These are phyloP conservation scores for Sordariomycetes sp. DNA, from an alignment of 2,329 filamentous ascomycete genomes.

Conservation along the genomic window DNA sequence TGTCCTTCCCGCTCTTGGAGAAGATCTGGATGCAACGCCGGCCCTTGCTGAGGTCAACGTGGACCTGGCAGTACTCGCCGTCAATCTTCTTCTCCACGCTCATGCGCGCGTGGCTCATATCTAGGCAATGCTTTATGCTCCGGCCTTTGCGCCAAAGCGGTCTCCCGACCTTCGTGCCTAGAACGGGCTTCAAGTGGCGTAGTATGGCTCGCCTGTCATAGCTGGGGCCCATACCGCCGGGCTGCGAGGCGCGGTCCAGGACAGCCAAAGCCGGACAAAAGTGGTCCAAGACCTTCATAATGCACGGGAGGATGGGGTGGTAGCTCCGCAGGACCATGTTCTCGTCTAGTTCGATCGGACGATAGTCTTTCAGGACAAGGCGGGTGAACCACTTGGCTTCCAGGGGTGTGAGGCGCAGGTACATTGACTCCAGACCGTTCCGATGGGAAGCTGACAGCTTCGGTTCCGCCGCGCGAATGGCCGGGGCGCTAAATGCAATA, in stretches of 20 bases:
- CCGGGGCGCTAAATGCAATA: slow-evolving; percentile 60
- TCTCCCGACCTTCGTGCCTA: slow-evolving; percentile 55
- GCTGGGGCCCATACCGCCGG: neutral
- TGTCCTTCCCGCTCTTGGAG: slow-evolving; percentile 87
- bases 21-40: slow-evolving; percentile 62
- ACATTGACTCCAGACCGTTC: slow-evolving; percentile 42
- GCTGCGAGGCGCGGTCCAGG: slow-evolving; percentile 20
- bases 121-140: slow-evolving; percentile 64
- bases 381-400: slow-evolving; percentile 85
- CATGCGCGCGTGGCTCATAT: slow-evolving; percentile 51
- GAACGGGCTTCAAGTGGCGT: slow-evolving; percentile 34
- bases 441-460: slow-evolving; percentile 18
- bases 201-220: slow-evolving; percentile 6
- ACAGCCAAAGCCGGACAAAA: slow-evolving; percentile 49
- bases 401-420: slow-evolving; percentile 46
- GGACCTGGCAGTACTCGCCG: slow-evolving; percentile 84
- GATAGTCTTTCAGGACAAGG: slow-evolving; percentile 65
- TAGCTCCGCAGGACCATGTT: slow-evolving; percentile 45
- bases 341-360: slow-evolving; percentile 53
- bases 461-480: slow-evolving; percentile 31
- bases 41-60: slow-evolving; percentile 55
- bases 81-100: slow-evolving; percentile 77
- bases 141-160: slow-evolving; percentile 55
- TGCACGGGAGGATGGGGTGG: slow-evolving; percentile 58
- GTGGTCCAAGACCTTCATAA: slow-evolving; percentile 60